Evolutionary conservation across 2,329 filamentous ascomycete genomes (phyloP).

Genomic region (Zasmidium angulare): DNA sequence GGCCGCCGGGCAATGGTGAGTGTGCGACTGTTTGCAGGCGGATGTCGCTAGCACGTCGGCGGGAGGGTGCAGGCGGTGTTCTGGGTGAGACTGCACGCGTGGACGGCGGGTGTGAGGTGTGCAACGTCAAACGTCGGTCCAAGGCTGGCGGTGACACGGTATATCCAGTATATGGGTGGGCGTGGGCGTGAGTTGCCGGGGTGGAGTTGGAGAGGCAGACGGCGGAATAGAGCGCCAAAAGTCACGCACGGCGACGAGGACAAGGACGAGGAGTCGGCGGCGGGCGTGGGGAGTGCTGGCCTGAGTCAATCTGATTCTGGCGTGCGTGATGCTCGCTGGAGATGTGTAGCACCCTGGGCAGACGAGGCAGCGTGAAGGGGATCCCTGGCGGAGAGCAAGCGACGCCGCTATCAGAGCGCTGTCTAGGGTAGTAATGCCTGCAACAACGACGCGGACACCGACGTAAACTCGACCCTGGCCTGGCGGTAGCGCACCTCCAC

Average conservation of each 20-base stretch:
- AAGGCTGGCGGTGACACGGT: neutral
- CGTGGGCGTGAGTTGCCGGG: neutral
- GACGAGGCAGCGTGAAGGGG: neutral
- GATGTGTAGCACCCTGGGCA: neutral
- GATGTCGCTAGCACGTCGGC: neutral
- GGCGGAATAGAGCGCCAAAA: neutral
- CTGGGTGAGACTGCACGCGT: neutral
- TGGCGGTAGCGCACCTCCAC: too few relatives aligned
- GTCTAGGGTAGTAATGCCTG: neutral
- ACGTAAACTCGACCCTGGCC: neutral
- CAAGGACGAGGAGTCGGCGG: too few relatives aligned
- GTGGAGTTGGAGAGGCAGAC: neutral
- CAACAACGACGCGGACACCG: neutral
- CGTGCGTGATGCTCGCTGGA: neutral
- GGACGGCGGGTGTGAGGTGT: neutral
- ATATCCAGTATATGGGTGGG: neutral
- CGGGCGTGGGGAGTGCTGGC: neutral
- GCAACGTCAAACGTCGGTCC: neutral
- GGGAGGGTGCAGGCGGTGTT: neutral
- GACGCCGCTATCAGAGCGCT: too few relatives aligned
- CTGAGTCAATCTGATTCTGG: neutral
- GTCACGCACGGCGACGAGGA: neutral
- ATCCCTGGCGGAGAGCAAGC: neutral
- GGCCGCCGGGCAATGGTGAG: neutral
- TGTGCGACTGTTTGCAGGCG: neutral